phyloP scores from a whole-genome alignment of 441 rosid species.

The Omphalea diandra region DNA sequence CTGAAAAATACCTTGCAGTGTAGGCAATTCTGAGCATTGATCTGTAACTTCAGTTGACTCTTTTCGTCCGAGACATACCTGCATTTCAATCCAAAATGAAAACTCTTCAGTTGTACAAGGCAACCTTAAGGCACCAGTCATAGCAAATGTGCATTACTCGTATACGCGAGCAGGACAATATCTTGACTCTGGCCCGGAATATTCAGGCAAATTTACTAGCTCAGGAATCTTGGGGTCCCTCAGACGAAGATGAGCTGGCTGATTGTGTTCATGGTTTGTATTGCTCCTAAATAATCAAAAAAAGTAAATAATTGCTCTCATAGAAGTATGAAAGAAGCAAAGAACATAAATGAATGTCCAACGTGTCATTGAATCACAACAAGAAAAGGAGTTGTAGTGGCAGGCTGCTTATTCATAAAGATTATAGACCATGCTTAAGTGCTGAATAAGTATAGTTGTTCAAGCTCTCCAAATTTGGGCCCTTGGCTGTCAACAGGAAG shows the following conservation, averaged over 20 bases:
- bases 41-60: conserved; percentile 68
- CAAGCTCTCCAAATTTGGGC: neutral
- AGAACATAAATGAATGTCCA: neutral
- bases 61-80: conserved; percentile 76
- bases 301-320: conserved; percentile 14
- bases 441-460: neutral
- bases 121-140: conserved; percentile 12
- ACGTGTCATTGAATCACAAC: neutral
- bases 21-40: conserved; percentile 92
- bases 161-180: conserved; percentile 98
- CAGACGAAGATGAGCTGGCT: conserved; percentile 80
- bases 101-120: conserved; percentile 8
- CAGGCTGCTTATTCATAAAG: neutral
- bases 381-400: neutral
- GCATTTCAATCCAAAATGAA: conserved; percentile 19
- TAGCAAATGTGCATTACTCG: conserved; percentile 50
- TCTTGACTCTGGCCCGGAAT: conserved; percentile 85
- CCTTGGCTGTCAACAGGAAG: neutral
- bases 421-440: neutral
- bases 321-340: neutral
- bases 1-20: conserved; percentile 79
- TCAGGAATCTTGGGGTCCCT: conserved; percentile 69
- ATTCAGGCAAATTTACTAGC: conserved; percentile 68
- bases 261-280: conserved; percentile 94
- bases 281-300: conserved; percentile 66